Conservation (phyloP, 176 grass and related monocot genomes). For the Tuctoria greenei region DNA sequence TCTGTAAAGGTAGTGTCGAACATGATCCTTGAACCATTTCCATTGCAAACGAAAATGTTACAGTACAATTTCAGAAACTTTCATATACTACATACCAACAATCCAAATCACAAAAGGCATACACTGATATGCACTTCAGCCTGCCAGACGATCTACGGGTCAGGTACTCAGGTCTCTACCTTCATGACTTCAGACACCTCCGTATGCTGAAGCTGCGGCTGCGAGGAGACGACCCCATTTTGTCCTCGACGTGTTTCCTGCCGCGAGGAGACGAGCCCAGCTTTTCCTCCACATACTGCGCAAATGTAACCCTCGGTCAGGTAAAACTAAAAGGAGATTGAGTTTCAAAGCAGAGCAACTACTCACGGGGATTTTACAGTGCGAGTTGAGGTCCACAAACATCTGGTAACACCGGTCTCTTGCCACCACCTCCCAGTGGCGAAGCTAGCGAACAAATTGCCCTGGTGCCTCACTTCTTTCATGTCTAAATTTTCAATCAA, state of each 20-base stretch:
- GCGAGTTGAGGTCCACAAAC: slow-evolving; percentile 57
- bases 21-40: not conserved
- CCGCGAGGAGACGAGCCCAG: not conserved
- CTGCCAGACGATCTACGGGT: not conserved
- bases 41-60: not conserved
- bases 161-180: not conserved
- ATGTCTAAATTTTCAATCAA: too few relatives aligned
- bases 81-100: not conserved
- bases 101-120: not conserved
- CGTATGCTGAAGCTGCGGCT: not conserved
- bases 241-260: too few relatives aligned
- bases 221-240: too few relatives aligned
- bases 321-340: not conserved
- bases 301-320: slow-evolving; percentile 54
- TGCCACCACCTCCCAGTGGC: too few relatives aligned
- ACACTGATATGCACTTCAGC: not conserved
- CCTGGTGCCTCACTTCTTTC: too few relatives aligned
- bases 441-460: too few relatives aligned
- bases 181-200: slow-evolving; percentile 17
- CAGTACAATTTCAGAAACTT: not conserved
- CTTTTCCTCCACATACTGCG: slow-evolving; percentile 51
- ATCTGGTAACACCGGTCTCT: slow-evolving; percentile 55
- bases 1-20: not conserved
- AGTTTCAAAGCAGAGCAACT: not conserved
- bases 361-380: slow-evolving; percentile 68